Evolutionary conservation across 2,329 filamentous ascomycete species (phyloP), one percentile per base, ranked within the genome.

Genomic region (Alternaria alternata): DNA sequence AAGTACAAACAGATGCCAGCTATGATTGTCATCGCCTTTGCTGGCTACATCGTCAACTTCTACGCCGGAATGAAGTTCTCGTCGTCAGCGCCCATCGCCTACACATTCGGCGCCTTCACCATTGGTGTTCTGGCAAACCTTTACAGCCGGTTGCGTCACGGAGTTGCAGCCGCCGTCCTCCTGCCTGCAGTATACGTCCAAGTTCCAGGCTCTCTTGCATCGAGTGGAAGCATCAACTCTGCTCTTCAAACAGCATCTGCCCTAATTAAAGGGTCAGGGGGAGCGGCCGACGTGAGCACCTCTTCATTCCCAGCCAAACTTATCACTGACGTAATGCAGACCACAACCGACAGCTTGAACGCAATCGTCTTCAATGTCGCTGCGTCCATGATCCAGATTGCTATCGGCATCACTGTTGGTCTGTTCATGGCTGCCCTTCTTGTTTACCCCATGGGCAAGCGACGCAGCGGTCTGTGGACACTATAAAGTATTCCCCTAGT

Each of bases 71-170:
- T 84, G 51, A 87, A 85, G 59, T 91, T 94, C 71, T 80, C 84
- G 7, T 86, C 85, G 30, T 92, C 91, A 67, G 86, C 87, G 0
- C 91, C 93, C 61, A 88, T 95, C 24, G 88, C 89, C 38, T 92
- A 90, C 76, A 91, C 91, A 39, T 84, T 94, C 7, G 91, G 91
- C 38, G 91, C 92, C 0, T 85, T 95, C 55, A 86, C 87, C 1
- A 87, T 95, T 14, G 92, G 92, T 8, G 85, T 93, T 26, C 79
- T 93, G 53, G 91, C 91, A 1, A 95, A 95, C 68, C 72, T 93
- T 4, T 94, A 94, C 80, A 90, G 89, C 24, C 86, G 91, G 5
- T 72, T 88, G 11, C 86, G 87, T 12, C 81, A 84, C 7, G 82
- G 86, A 53, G 77, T 85, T 16, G 84, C 73, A 14, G 73, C 73